phyloP scores from a whole-genome alignment of 2,329 filamentous ascomycete species.

The Ascocoryne sarcoides region DNA sequence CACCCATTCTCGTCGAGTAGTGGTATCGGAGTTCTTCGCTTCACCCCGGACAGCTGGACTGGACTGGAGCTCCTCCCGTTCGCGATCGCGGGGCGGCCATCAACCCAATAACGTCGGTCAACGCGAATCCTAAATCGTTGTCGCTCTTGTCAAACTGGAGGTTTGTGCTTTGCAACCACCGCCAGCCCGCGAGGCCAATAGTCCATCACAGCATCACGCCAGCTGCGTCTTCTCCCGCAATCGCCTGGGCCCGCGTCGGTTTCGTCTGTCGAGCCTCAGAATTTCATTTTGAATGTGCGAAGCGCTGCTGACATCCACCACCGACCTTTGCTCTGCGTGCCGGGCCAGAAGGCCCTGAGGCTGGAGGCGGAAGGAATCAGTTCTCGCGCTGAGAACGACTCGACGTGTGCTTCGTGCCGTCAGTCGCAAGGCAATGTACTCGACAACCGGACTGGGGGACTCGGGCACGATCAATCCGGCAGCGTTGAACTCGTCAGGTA shows the following conservation, averaged over 20 bases:
- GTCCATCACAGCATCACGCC: no score
- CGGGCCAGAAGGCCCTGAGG: no score
- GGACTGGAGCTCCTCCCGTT: background rate
- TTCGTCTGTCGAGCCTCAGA: background rate
- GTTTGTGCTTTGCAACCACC: no score
- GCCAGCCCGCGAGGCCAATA: conserved; percentile 3
- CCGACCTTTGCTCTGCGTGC: no score
- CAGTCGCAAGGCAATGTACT: conserved; percentile 43
- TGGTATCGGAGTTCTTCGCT: no score
- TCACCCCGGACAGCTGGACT: no score
- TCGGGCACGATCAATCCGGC: conserved; percentile 88
- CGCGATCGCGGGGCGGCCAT: background rate
- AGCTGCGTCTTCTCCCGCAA: no score
- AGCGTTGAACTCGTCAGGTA: conserved; percentile 73
- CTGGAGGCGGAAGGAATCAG: conserved; percentile 10
- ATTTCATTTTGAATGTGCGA: background rate
- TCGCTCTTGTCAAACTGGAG: no score
- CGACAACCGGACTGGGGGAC: conserved; percentile 57
- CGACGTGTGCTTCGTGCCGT: conserved; percentile 33
- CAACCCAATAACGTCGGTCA: background rate
- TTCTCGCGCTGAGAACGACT: conserved; percentile 28
- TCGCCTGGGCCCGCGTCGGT: no score
- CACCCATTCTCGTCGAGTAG: background rate
- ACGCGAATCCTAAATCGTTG: background rate
- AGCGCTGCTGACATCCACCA: conserved; percentile 23